Evolutionary conservation across 495 filamentous ascomycete genomes (phyloP), one percentile per base, ranked within the genome.

Genomic region (Tuber umbilicatum): DNA sequence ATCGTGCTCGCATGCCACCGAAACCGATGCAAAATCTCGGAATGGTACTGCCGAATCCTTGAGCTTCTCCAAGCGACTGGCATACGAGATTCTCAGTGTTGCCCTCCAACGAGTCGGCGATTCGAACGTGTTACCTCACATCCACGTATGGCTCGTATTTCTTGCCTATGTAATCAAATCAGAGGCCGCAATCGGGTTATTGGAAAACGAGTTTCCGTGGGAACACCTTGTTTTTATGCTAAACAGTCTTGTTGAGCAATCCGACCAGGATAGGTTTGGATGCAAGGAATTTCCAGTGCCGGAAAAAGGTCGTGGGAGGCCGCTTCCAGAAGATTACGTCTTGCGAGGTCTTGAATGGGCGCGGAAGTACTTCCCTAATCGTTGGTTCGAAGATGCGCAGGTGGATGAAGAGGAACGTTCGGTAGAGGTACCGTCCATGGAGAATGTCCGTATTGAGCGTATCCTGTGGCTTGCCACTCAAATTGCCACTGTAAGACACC

Each of bases 301-400:
- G 9, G 85, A 89, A 3, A 86, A 89, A 64, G 87, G 85, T 21
- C 69, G 72, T 12, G 84, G 80, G 12, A 85, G 87, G n/a, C 93
- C 93, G 6, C 81, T 97, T 0, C 90, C 93, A 0, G 95, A 97
- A 76, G 95, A 99, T 76, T 97, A 89, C 75, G 85, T 90, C 0
- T 89, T 97, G 73, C 88, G 91, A 7, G 95, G 94, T 0, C 87
- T 94, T 31, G 80, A 90, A 5, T 97, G 91, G 89, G 88, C 87
- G 5, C 86, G 89, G 64, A 81, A 84, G 16, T 92, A 93, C 73
- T 95, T 90, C 73, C 92, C 92, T 0, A 76, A 84, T 0, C 82
- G 84, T 2, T 97, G 90, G 86, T 97, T 97, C 79, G 82, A 86
- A 5, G 86, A 88, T 71, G 87, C 89, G 21, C 87, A 87, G 75